Base-by-base conservation (phyloP, 192 early-diverging fungal species). In the Coemansia sp. region DNA sequence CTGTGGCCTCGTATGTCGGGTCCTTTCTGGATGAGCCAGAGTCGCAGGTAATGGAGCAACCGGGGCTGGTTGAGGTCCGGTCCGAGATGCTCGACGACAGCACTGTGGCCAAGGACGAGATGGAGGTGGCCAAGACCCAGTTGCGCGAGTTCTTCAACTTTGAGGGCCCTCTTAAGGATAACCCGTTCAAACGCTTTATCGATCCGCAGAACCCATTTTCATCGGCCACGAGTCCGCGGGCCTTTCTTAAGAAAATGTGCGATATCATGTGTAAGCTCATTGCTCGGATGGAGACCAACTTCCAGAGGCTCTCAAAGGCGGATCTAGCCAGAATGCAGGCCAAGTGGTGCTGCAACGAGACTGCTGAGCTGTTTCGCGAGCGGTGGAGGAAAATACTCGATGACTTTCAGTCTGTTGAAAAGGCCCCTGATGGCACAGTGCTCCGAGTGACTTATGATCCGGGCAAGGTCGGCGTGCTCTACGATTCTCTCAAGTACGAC, bases 401-500 rank as follows among this genome's bases (percentile, higher is more conserved):
- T n/a, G 92, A 95, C 61, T 96, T 97, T 76, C 84, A 67, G 84
- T 83, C 67, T 2, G 64, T 67, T 52, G 68, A 74, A 9, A 37
- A 64, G 11, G 63, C 64, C 16, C 3, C 68, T 71, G 52, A 54
- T 54, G 52, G 52, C 19, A 9, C 19, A 0, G 3, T 32, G 32
- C 32, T 9, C 21, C 52, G 26, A 26, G 65, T 79, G 66, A 21
- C 84, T 85, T 90, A 87, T 70, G 90, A 92, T 63, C 93, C 95
- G 0, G 92, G 92, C 40, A 95, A 95, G 71, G 89, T 94, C 7
- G 94, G 94, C 13, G 93, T 96, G 68, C 83, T 98, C 7, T 97
- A 97, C 69, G 97, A 99, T 71, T 95, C 95, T 40, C 77, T 97
- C 21, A 99, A 99, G 70, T 97, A 95, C 67, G 97, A 99, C 67